A percentile compares a stretch with the other conserved stretches of the same genome.
Conservation (phyloP, 441 rosid genomes). For the Euphorbia schlechtendalii region DNA sequence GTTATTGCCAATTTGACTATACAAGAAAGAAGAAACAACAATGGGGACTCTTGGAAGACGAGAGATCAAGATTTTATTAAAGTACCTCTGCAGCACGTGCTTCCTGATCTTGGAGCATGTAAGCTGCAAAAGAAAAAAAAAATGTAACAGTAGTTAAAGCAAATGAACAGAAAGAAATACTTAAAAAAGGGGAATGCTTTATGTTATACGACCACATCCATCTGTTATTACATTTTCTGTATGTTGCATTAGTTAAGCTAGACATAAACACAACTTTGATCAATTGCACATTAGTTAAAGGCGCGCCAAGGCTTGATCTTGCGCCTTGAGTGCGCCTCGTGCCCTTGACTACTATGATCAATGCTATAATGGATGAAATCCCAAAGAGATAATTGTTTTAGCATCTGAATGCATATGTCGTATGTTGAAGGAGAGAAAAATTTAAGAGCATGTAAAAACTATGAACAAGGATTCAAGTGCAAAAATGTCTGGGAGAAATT, state of each 20-base stretch:
- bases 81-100: slow-evolving; percentile 87
- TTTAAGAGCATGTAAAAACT: background rate
- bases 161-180: background rate
- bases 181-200: background rate
- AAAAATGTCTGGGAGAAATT: slow-evolving; percentile 19
- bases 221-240: background rate
- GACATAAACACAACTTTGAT: background rate
- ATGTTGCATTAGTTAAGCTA: background rate
- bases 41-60: background rate
- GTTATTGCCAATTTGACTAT: background rate
- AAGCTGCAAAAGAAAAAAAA: slow-evolving; percentile 44
- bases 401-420: background rate
- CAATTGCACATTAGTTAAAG: too few relatives aligned
- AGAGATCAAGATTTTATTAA: slow-evolving; percentile 5
- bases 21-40: background rate
- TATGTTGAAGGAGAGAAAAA: background rate
- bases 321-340: too few relatives aligned
- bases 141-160: slow-evolving; percentile 14
- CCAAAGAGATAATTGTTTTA: background rate
- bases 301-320: too few relatives aligned
- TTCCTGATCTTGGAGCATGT: slow-evolving; percentile 83
- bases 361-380: background rate
- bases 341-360: too few relatives aligned
- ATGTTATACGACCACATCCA: background rate
- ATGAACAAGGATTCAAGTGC: background rate